Conservation (phyloP, 306 rosid species). For the Quercus suber region DNA sequence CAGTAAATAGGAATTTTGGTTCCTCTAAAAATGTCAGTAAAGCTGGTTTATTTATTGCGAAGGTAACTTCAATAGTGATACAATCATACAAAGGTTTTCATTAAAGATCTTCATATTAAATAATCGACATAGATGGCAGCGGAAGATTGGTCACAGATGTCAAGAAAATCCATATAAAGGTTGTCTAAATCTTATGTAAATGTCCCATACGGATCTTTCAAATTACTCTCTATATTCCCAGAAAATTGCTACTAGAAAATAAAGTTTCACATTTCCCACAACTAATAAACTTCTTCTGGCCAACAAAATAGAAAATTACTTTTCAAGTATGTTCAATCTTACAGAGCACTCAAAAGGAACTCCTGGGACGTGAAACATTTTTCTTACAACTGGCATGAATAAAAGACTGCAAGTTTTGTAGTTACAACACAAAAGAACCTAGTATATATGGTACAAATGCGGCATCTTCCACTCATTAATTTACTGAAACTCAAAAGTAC, state of each 20-base stretch:
- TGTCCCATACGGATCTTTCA: no score
- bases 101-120: no score
- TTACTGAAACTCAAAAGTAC: neutral
- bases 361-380: neutral
- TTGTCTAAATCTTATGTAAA: no score
- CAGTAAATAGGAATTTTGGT: constrained; percentile 85
- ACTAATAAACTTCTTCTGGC: neutral
- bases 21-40: constrained; percentile 49
- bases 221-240: neutral
- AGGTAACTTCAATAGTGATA: neutral
- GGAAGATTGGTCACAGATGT: no score
- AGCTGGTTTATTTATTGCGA: constrained; percentile 20
- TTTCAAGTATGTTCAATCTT: neutral
- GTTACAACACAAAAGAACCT: neutral
- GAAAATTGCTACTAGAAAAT: neutral
- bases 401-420: neutral
- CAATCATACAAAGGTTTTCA: no score
- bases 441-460: neutral
- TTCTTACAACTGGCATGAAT: neutral
- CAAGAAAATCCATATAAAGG: no score
- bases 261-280: neutral
- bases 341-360: neutral
- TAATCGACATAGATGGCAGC: no score
- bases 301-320: neutral
- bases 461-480: neutral